phyloP scores from a whole-genome alignment of 2,329 filamentous ascomycete species.

The Calonectria pseudoreteaudii region DNA sequence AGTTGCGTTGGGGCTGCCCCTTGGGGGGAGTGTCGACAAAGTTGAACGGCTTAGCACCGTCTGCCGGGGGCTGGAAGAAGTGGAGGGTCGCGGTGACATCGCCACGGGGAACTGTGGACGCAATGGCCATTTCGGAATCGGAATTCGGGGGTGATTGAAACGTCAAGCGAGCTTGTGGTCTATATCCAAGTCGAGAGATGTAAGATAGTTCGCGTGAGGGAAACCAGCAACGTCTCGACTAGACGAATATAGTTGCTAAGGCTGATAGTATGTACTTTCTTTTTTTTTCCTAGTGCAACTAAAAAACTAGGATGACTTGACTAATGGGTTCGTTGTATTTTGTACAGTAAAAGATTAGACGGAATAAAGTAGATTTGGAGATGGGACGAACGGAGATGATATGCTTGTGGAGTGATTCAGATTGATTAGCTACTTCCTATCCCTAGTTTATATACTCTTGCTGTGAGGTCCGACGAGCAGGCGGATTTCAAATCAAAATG shows the following conservation, averaged over 20 bases:
- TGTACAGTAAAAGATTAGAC: not conserved
- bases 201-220: not conserved
- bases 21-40: conserved; percentile 73
- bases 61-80: conserved; percentile 73
- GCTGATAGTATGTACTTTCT: not conserved
- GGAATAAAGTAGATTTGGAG: not conserved
- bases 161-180: not conserved
- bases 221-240: not conserved
- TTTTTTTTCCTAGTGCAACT: not conserved
- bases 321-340: not conserved
- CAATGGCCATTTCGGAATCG: conserved; percentile 52
- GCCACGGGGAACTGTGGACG: conserved; percentile 64
- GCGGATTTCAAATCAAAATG: conserved; percentile 46
- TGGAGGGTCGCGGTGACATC: conserved; percentile 71
- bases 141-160: conserved; percentile 1
- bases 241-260: not conserved
- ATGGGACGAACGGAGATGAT: not conserved
- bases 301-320: not conserved
- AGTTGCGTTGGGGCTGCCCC: conserved; percentile 75
- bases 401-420: conserved; percentile 4
- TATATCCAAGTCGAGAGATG: not conserved
- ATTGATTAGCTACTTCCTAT: conserved; percentile 16
- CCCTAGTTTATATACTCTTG: conserved; percentile 30
- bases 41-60: conserved; percentile 72
- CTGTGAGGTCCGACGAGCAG: conserved; percentile 4